Percentiles rank a stretch among this genome's conserved stretches.
Conservation (phyloP, 331 rosid genomes). For the Quercus phellos region DNA sequence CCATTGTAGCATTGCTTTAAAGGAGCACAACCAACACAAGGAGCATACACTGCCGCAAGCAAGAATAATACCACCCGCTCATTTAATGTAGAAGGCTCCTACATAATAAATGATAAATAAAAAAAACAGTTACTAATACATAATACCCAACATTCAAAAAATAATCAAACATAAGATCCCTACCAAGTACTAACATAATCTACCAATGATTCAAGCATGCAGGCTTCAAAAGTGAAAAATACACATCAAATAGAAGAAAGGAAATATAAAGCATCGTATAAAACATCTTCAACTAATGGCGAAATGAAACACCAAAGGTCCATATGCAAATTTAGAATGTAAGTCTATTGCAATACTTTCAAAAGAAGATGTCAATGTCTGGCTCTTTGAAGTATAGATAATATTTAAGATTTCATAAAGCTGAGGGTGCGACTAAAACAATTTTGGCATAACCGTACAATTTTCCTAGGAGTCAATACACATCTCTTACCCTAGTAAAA, state of each 20-base stretch:
- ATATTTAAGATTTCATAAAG: no score
- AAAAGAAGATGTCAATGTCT: no score
- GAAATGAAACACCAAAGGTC: no score
- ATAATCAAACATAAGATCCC: neutral
- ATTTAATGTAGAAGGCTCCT: slow-evolving; percentile 51
- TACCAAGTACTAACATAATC: neutral
- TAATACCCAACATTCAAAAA: neutral
- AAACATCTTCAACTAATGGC: no score
- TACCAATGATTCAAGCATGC: neutral
- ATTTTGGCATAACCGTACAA: no score
- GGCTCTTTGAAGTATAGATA: no score
- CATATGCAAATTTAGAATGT: no score
- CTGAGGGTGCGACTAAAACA: no score
- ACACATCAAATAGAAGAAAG: neutral
- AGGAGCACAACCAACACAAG: slow-evolving; percentile 64
- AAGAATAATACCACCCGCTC: slow-evolving; percentile 53
- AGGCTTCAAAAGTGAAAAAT: neutral
- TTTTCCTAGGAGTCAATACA: no score
- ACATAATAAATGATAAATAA: slow-evolving; percentile 1
- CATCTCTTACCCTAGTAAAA: neutral
- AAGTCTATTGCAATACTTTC: no score
- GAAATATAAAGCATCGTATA: no score
- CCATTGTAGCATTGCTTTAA: slow-evolving; percentile 39
- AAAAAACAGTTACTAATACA: neutral
- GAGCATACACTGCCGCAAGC: slow-evolving; percentile 75